A percentile compares a stretch with the other conserved stretches of the same genome.
phyloP scores from a whole-genome alignment of 805 yeast genomes.

The Candida nemodendra region DNA sequence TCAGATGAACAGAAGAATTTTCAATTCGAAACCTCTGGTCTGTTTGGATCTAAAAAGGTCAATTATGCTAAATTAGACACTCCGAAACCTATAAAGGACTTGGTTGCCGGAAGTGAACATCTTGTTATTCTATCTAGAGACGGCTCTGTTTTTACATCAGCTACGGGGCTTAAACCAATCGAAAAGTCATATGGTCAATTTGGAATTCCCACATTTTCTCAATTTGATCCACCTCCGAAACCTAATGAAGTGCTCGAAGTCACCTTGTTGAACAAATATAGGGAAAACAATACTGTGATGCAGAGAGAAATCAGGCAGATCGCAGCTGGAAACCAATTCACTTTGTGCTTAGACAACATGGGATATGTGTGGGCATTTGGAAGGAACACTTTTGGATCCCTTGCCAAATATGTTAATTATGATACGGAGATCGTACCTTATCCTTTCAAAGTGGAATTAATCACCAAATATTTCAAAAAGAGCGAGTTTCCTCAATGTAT shows the following conservation, averaged over 20 bases:
- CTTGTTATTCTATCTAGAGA: constrained; percentile 56
- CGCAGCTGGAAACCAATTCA: constrained; percentile 73
- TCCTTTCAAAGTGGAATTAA: constrained; percentile 55
- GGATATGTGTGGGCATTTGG: constrained; percentile 88
- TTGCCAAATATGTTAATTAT: constrained; percentile 67
- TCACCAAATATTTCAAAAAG: constrained; percentile 38
- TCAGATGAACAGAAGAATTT: constrained; percentile 20
- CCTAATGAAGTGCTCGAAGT: constrained; percentile 53
- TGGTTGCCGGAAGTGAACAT: constrained; percentile 65
- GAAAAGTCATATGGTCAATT: constrained; percentile 69
- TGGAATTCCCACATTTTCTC: constrained; percentile 75
- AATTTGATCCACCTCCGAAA: constrained; percentile 54
- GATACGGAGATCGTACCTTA: constrained; percentile 66
- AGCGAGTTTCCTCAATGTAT: constrained; percentile 46
- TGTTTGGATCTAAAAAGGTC: constrained; percentile 16
- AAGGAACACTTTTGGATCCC: constrained; percentile 77
- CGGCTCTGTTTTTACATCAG: constrained; percentile 61
- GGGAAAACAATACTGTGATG: constrained; percentile 22
- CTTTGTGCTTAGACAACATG: constrained; percentile 63
- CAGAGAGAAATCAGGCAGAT: constrained; percentile 54
- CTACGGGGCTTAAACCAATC: constrained; percentile 51
- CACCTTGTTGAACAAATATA: constrained; percentile 51
- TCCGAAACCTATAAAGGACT: constrained; percentile 33
- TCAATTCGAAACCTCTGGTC: constrained; percentile 7
- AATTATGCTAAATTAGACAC: constrained; percentile 18